phyloP scores from a whole-genome alignment of 148 eudicot genomes.

The Camellia granthamiana region DNA sequence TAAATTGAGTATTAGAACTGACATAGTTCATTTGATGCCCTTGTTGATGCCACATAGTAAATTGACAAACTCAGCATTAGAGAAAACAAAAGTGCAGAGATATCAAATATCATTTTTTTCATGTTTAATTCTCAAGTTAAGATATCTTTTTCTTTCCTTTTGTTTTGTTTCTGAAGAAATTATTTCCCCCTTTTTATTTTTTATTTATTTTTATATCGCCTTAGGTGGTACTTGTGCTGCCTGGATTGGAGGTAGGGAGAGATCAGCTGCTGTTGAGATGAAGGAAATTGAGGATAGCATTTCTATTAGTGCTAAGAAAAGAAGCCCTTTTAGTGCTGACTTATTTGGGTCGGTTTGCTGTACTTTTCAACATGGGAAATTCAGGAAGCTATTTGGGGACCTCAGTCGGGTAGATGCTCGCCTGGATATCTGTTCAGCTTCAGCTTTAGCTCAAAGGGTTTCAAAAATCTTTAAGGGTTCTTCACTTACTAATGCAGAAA shows the following conservation, averaged over 20 bases:
- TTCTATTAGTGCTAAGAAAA: slow-evolving; percentile 22
- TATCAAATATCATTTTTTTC: no score
- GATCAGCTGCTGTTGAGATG: slow-evolving; percentile 22
- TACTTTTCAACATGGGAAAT: slow-evolving; percentile 75
- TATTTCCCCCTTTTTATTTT: neutral
- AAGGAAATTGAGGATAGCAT: slow-evolving; percentile 15
- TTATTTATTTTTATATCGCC: neutral
- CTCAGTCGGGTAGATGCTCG: slow-evolving; percentile 80
- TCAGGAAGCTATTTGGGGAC: slow-evolving; percentile 55
- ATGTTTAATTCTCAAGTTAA: no score
- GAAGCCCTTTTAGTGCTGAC: slow-evolving; percentile 65
- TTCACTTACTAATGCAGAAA: slow-evolving; percentile 20
- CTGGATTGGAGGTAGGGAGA: slow-evolving; percentile 49
- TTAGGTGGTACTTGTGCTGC: slow-evolving; percentile 67
- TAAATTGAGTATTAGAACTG: no score
- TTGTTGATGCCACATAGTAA: neutral
- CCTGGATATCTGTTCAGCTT: slow-evolving; percentile 62
- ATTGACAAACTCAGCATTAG: no score
- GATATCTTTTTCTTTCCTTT: neutral
- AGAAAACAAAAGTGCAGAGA: no score
- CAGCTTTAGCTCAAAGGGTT: slow-evolving; percentile 46
- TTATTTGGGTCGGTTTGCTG: slow-evolving; percentile 72
- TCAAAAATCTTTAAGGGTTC: slow-evolving; percentile 29
- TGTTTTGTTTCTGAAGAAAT: neutral
- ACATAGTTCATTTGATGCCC: neutral